Conservation (phyloP, 176 grass and related monocot species). For the Aegilops speltoides region DNA sequence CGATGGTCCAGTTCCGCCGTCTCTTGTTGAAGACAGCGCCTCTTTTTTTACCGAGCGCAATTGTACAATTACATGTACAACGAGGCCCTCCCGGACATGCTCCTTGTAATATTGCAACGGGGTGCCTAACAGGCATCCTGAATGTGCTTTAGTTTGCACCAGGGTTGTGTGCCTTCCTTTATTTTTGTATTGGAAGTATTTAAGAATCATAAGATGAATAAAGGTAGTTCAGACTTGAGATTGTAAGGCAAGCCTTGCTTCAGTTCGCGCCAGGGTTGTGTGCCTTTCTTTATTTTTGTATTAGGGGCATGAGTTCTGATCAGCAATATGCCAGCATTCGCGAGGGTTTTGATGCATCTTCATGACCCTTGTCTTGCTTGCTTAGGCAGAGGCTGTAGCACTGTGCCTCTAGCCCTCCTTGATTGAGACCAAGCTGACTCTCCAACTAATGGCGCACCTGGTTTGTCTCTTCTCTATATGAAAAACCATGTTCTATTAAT, state of each 20-base stretch:
- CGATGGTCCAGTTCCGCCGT: not conserved
- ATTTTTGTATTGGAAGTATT: not conserved
- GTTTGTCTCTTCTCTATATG: no score
- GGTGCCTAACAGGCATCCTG: slow-evolving; percentile 16
- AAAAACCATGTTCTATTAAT: no score
- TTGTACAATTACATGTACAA: slow-evolving; percentile 15
- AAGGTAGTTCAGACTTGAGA: not conserved
- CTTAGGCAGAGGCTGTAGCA: not conserved
- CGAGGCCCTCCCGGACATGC: slow-evolving; percentile 34
- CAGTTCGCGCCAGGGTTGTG: slow-evolving; percentile 14
- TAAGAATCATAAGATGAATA: not conserved
- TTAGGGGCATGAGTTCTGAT: not conserved
- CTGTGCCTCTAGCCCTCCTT: no score
- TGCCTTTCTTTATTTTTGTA: slow-evolving; percentile 5
- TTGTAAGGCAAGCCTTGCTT: not conserved
- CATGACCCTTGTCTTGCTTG: not conserved
- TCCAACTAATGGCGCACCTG: no score
- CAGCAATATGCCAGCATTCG: not conserved
- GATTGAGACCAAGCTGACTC: no score
- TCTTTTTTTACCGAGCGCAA: not conserved
- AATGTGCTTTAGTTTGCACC: not conserved
- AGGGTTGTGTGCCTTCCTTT: slow-evolving; percentile 30
- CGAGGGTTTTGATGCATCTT: not conserved
- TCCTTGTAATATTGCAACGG: not conserved
- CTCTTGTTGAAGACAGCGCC: not conserved